phyloP scores from a whole-genome alignment of 352 stramenopile species.

The Globisporangium barbulae region DNA sequence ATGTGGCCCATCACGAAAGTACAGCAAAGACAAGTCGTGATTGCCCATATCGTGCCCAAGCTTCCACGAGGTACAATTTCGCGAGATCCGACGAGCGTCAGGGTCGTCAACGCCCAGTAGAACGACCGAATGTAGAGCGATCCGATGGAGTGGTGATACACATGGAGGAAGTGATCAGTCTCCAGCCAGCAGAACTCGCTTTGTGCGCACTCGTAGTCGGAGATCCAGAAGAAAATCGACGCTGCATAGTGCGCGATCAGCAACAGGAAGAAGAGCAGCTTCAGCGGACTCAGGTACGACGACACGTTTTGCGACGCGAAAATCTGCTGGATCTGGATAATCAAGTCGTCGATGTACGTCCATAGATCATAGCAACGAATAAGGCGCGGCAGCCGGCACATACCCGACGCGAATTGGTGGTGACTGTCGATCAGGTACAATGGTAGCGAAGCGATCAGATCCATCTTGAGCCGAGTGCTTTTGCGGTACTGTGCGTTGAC shows the following conservation, averaged over 20 bases:
- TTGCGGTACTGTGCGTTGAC: constrained; percentile 34
- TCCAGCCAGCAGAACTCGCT: constrained; percentile 51
- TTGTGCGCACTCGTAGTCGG: constrained; percentile 46
- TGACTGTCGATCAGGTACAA: constrained; percentile 42
- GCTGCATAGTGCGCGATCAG: constrained; percentile 58
- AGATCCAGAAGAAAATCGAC: constrained; percentile 72
- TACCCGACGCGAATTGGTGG: constrained; percentile 18
- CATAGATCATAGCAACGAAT: constrained; percentile 49
- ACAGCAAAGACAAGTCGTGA: constrained; percentile 51
- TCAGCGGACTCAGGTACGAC: constrained; percentile 61
- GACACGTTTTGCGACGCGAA: constrained; percentile 69
- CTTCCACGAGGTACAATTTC: constrained; percentile 47
- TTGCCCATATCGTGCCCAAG: constrained; percentile 54
- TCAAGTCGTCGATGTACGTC: constrained; percentile 57
- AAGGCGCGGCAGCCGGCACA: constrained; percentile 56
- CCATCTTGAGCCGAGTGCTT: constrained; percentile 39
- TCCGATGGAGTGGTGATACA: constrained; percentile 45
- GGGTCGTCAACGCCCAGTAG: constrained; percentile 70
- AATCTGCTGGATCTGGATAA: constrained; percentile 63
- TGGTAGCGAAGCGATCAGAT: constrained; percentile 54
- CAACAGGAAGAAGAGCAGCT: constrained; percentile 69
- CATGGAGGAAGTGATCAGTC: constrained; percentile 55
- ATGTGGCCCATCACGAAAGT: constrained; percentile 78
- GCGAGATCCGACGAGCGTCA: constrained; percentile 54
- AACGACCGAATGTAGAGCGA: constrained; percentile 64